Evolutionary conservation across 306 rosid genomes (phyloP), one percentile per base, ranked within the genome.

Genomic region (Cicer yamashitae): DNA sequence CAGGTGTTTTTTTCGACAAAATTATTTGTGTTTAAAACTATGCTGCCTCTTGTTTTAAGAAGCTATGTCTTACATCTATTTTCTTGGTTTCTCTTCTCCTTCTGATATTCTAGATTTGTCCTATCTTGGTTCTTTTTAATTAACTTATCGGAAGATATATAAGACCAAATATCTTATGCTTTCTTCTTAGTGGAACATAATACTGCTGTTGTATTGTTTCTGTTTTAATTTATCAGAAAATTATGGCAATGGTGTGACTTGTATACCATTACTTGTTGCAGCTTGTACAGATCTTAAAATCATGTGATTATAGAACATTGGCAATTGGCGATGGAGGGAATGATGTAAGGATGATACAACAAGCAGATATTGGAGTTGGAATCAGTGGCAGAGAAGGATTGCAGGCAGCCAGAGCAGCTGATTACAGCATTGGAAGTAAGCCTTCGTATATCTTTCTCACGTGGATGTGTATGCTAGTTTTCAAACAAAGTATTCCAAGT

Each of bases 341-440:
- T 78, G 99, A 96, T 75, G 99, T 96, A 78, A 92, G 99, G 88
- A 92, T 96, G 99, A 96, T 96, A 81, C 99, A 96, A 71, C 93
- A 92, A 84, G 99, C 99, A 62, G 96, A 94, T 74, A 94, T 94
- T 72, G 97, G 99, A 66, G 97, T 96, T 76, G 99, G 99, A 77
- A 96, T 96, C 69, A 96, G 99, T 80, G 99, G 99, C 61, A 84
- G 99, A 83, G 99, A 96, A 87, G 99, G 99, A 81, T 85, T 92
- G 82, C 99, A 96, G 85, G 99, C 99, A 62, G 99, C 99, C n/a
- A 92, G 99, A 84, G 98, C 99, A 2, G 98, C 99, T 65, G 99
- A 96, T 88, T 96, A 96, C 82, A 92, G 98, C 56, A 84, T 92
- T 62, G 99, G 99, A 86, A 96, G 99, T 96, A 88, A 81, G 99